These are phyloP conservation scores for Candida rishiriensis DNA, from an alignment of 805 yeast genomes.

Conservation along the genomic window DNA sequence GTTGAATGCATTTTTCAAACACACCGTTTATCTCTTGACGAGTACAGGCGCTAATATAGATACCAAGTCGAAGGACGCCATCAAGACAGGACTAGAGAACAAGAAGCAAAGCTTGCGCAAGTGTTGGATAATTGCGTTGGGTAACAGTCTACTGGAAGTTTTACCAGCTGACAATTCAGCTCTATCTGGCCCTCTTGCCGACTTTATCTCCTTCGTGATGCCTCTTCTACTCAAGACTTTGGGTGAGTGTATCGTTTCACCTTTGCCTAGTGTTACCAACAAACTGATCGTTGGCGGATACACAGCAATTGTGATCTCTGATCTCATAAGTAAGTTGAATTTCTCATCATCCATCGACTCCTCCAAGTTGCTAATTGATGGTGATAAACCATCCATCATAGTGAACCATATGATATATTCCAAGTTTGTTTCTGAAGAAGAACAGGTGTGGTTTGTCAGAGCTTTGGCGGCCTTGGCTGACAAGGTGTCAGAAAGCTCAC, in stretches of 20 bases:
- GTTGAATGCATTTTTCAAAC: slow-evolving; percentile 45
- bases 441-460: slow-evolving; percentile 48
- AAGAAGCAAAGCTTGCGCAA: slow-evolving; percentile 59
- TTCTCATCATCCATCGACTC: slow-evolving; percentile 27
- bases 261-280: slow-evolving; percentile 49
- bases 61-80: slow-evolving; percentile 22
- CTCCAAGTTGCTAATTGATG: slow-evolving; percentile 32
- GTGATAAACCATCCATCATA: slow-evolving; percentile 46
- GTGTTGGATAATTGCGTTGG: slow-evolving; percentile 61
- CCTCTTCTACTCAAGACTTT: slow-evolving; percentile 30
- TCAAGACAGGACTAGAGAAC: slow-evolving; percentile 61
- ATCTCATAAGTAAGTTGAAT: slow-evolving; percentile 14
- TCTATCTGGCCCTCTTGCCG: slow-evolving; percentile 13
- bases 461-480: slow-evolving; percentile 36
- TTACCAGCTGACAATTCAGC: slow-evolving; percentile 3
- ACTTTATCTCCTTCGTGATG: slow-evolving; percentile 7
- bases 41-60: slow-evolving; percentile 15
- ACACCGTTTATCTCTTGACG: slow-evolving; percentile 32
- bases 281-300: slow-evolving; percentile 52
- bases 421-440: slow-evolving; percentile 42
- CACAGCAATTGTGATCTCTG: slow-evolving; percentile 33
- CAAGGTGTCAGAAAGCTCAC: slow-evolving; percentile 11
- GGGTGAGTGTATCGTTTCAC: slow-evolving; percentile 45
- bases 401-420: slow-evolving; percentile 43
- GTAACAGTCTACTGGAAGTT: slow-evolving; percentile 24